A percentile compares a stretch with the other conserved stretches of the same genome.
These are phyloP conservation scores for Cenchrus purpureus DNA, from an alignment of 176 grass and related monocot species.

Conservation along the genomic window DNA sequence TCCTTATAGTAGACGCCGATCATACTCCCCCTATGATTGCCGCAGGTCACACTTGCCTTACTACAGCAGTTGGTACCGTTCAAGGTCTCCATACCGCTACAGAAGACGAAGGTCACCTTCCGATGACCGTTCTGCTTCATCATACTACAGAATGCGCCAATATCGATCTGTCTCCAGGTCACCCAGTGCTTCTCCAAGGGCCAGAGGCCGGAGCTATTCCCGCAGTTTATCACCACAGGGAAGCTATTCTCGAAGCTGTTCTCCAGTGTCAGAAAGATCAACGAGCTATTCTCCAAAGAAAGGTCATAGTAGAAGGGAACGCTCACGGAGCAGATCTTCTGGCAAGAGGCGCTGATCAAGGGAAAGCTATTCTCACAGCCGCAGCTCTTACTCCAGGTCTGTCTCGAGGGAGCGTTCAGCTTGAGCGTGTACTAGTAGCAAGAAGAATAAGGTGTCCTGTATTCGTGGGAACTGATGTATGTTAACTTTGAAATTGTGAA, in stretches of 20 bases:
- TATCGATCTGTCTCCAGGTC: conserved; percentile 29
- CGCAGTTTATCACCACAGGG: conserved; percentile 36
- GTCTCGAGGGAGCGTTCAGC: conserved; percentile 36
- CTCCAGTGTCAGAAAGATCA: conserved; percentile 27
- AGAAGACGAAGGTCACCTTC: conserved; percentile 36
- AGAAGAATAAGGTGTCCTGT: neutral
- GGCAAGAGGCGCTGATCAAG: conserved; percentile 47
- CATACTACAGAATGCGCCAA: conserved; percentile 26
- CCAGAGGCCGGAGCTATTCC: conserved; percentile 43
- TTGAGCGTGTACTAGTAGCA: neutral
- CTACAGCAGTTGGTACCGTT: conserved; percentile 12
- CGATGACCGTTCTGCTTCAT: conserved; percentile 44
- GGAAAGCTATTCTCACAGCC: conserved; percentile 69
- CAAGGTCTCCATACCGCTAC: conserved; percentile 35
- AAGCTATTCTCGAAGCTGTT: conserved; percentile 45
- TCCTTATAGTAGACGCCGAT: conserved; percentile 31
- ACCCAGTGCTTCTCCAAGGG: conserved; percentile 33
- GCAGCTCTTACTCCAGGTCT: conserved; percentile 52
- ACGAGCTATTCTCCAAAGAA: conserved; percentile 36
- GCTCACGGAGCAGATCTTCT: conserved; percentile 22
- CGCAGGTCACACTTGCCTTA: conserved; percentile 23
- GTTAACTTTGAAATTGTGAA: neutral
- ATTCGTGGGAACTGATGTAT: neutral
- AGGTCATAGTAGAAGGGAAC: conserved; percentile 2
- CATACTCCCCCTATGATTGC: conserved; percentile 32